phyloP scores from a whole-genome alignment of 148 eudicot genomes.

The Rhododendron kiyosumense region DNA sequence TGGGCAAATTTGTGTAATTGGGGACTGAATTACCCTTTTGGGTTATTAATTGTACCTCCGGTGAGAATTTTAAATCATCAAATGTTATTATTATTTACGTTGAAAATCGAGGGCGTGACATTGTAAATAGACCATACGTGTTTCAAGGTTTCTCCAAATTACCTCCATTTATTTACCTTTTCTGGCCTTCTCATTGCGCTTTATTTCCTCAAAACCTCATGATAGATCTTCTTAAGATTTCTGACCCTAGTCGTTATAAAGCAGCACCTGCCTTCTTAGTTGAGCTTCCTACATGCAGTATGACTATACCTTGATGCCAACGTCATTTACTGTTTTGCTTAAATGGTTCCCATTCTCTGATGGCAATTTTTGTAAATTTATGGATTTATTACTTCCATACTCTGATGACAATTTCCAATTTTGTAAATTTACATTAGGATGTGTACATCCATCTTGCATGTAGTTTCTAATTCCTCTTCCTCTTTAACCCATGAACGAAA shows the following conservation, averaged over 20 bases:
- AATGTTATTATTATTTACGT: too few species aligned
- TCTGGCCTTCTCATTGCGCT: not conserved
- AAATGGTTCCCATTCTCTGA: not conserved
- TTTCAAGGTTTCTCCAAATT: not conserved
- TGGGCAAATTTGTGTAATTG: too few species aligned
- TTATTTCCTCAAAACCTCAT: slow-evolving; percentile 3
- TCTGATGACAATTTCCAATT: not conserved
- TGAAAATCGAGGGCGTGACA: too few species aligned
- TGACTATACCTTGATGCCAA: not conserved
- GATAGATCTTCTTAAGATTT: not conserved
- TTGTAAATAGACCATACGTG: not conserved
- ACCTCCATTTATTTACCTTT: not conserved
- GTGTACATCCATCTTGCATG: not conserved
- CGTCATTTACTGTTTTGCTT: not conserved
- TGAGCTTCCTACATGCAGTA: not conserved
- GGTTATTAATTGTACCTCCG: too few species aligned
- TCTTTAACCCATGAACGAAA: not conserved
- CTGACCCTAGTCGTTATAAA: not conserved
- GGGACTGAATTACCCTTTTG: too few species aligned
- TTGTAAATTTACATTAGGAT: not conserved
- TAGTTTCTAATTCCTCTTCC: not conserved
- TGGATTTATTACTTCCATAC: not conserved
- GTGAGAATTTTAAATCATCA: too few species aligned
- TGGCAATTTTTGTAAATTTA: not conserved
- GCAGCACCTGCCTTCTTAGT: not conserved